Percentiles rank a stretch among this genome's conserved stretches.
Evolutionary conservation across 176 grass and related monocot species (phyloP).

Genomic region (Eleusine coracana): DNA sequence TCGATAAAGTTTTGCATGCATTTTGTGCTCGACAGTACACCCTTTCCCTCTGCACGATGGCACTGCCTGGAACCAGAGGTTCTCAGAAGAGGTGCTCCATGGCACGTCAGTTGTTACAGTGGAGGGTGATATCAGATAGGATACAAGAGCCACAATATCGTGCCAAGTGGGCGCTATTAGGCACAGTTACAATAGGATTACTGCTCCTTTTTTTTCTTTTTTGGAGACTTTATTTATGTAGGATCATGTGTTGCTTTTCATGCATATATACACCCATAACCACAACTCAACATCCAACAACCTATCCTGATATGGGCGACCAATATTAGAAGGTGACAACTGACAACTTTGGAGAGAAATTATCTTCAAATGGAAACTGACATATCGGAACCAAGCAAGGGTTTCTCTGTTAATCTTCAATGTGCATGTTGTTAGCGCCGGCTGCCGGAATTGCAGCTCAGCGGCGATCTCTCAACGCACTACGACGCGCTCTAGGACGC

Average conservation of each 20-base stretch:
- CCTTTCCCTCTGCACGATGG: too few species aligned
- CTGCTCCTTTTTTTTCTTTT: too few species aligned
- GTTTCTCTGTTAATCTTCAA: conserved; percentile 64
- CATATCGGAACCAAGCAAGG: conserved; percentile 72
- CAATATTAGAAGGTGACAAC: conserved; percentile 63
- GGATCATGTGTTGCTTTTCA: too few species aligned
- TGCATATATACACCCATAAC: too few species aligned
- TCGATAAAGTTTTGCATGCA: not conserved
- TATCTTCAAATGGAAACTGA: conserved; percentile 57
- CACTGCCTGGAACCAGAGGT: not conserved
- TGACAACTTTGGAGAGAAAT: conserved; percentile 69
- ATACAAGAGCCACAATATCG: too few species aligned
- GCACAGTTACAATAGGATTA: too few species aligned
- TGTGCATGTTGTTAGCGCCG: not conserved
- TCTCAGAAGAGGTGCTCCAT: not conserved
- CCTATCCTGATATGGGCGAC: conserved; percentile 78
- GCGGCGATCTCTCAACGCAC: too few species aligned
- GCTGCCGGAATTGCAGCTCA: too few species aligned
- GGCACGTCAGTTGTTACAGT: not conserved
- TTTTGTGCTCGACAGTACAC: too few species aligned
- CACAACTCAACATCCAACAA: conserved; percentile 1
- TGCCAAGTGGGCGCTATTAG: too few species aligned
- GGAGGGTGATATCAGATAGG: not conserved
- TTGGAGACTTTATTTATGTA: too few species aligned
- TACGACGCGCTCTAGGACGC: too few species aligned